A percentile compares a stretch with the other conserved stretches of the same genome.
phyloP scores from a whole-genome alignment of 2,329 filamentous ascomycete species.

The Penicillium sp. region DNA sequence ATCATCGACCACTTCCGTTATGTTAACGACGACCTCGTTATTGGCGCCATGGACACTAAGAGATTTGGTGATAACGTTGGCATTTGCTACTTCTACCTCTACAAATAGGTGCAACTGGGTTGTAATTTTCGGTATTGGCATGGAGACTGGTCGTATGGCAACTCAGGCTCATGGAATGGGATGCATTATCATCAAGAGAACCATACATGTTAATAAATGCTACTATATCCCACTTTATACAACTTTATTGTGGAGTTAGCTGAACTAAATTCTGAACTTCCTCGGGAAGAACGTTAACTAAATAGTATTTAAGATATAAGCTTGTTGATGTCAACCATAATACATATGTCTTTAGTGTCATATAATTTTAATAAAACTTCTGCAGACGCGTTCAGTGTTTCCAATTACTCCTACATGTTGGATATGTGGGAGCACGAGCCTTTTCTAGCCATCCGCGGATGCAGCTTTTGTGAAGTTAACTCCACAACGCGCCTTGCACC shows the following conservation, averaged over 20 bases:
- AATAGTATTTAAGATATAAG: no score
- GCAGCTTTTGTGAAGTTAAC: conserved; percentile 22
- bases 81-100: conserved; percentile 27
- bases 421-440: conserved; percentile 10
- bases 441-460: conserved; percentile 18
- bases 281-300: no score
- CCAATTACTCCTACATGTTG: conserved; percentile 17
- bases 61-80: conserved; percentile 20
- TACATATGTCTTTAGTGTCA: no score
- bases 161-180: not conserved
- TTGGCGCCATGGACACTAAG: conserved; percentile 25
- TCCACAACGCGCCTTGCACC: conserved; percentile 23
- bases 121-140: no score
- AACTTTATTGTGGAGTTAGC: no score
- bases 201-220: not conserved
- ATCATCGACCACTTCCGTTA: conserved; percentile 33
- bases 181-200: not conserved
- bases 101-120: not conserved
- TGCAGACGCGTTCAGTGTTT: not conserved
- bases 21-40: conserved; percentile 26
- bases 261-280: no score
- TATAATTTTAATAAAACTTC: no score
- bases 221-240: not conserved
- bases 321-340: no score
- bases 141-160: not conserved